These are phyloP conservation scores for Fragosphaeria purpurea DNA, from an alignment of 2,329 filamentous ascomycete genomes.

Conservation along the genomic window DNA sequence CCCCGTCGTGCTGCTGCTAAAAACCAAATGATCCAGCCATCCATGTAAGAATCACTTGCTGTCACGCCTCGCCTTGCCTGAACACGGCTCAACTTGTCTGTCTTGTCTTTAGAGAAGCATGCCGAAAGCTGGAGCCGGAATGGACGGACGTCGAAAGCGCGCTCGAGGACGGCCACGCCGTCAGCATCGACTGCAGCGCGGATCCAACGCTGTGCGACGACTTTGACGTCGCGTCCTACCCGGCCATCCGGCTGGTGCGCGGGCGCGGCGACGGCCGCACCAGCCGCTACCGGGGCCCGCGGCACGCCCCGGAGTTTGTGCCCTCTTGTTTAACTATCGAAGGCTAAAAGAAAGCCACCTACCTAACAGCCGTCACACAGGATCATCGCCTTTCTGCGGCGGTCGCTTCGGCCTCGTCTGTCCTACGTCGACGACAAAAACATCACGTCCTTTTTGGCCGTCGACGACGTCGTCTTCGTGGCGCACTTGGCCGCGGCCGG, in stretches of 20 bases:
- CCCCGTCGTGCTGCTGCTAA: no score
- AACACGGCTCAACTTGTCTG: no score
- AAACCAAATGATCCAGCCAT: constrained; percentile 5
- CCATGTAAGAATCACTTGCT: constrained; percentile 6
- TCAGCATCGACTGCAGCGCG: constrained; percentile 31
- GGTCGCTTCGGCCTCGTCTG: constrained; percentile 19
- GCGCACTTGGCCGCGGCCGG: constrained; percentile 21
- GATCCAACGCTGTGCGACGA: constrained; percentile 29
- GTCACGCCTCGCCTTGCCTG: neutral
- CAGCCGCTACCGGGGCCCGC: constrained; percentile 33
- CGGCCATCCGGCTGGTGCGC: constrained; percentile 34
- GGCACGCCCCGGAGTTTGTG: constrained; percentile 28
- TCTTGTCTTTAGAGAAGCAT: constrained; percentile 17
- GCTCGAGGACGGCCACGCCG: constrained; percentile 13
- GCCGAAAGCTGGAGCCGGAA: constrained; percentile 25
- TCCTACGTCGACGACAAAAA: constrained; percentile 19
- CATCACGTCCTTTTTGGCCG: constrained; percentile 22
- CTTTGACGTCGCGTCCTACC: constrained; percentile 33
- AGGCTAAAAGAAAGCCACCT: no score
- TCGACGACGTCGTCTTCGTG: constrained; percentile 34
- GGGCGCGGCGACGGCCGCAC: constrained; percentile 21
- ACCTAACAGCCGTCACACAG: constrained; percentile 9
- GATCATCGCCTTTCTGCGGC: constrained; percentile 20
- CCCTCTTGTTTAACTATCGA: neutral
- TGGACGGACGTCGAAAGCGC: constrained; percentile 21